Percentiles rank a stretch among this genome's conserved stretches.
phyloP scores from a whole-genome alignment of 2,329 filamentous ascomycete species.

The Phaeomoniella chlamydospora region DNA sequence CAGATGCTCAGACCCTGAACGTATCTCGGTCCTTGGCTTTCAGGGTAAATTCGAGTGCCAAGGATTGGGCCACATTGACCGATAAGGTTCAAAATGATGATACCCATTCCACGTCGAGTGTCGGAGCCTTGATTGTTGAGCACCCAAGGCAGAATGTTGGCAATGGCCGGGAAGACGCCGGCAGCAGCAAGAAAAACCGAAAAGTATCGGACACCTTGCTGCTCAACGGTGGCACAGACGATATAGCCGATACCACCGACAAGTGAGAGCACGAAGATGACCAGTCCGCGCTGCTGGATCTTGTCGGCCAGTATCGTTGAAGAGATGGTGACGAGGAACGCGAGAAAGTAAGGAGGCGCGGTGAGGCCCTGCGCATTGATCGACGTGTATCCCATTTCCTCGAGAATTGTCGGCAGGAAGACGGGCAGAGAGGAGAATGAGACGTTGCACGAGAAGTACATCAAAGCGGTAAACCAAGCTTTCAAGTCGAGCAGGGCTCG shows the following conservation, averaged over 20 bases:
- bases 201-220: constrained; percentile 33
- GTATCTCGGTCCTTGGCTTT: constrained; percentile 29
- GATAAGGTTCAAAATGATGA: constrained; percentile 53
- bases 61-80: constrained; percentile 51
- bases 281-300: constrained; percentile 47
- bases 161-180: constrained; percentile 53
- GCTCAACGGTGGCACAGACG: constrained; percentile 43
- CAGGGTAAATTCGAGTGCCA: constrained; percentile 49
- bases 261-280: constrained; percentile 41
- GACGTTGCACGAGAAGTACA: constrained; percentile 49
- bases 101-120: constrained; percentile 50
- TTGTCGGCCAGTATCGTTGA: constrained; percentile 53
- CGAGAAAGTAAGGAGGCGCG: constrained; percentile 55
- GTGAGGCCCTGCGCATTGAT: constrained; percentile 58
- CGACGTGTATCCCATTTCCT: constrained; percentile 52
- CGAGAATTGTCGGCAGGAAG: constrained; percentile 49
- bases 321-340: constrained; percentile 47
- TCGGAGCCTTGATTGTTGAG: constrained; percentile 41
- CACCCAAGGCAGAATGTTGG: constrained; percentile 58
- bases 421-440: constrained; percentile 52
- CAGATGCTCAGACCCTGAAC: constrained; percentile 46
- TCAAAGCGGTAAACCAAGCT: constrained; percentile 34
- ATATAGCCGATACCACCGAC: constrained; percentile 50
- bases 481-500: constrained; percentile 28
- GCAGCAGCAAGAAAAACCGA: constrained; percentile 40